Evolutionary conservation across 2,329 filamentous ascomycete genomes (phyloP).

Genomic region (Escovopsis sp.): DNA sequence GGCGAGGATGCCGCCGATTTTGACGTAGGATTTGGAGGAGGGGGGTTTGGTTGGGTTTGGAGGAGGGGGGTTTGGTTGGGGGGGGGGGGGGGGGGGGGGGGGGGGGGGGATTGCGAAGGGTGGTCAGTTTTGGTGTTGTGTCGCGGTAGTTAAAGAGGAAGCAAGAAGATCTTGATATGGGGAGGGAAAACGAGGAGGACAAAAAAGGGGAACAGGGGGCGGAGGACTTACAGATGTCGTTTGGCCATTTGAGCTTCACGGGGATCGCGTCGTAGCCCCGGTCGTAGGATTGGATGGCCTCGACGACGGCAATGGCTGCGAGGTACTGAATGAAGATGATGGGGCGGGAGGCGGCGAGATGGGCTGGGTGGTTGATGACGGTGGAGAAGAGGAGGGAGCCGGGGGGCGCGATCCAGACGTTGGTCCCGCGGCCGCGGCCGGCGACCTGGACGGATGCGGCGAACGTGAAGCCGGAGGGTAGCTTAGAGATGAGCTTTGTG

Average conservation of each 20-base stretch:
- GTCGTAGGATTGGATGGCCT: conserved; percentile 69
- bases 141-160: too few species aligned
- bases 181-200: too few species aligned
- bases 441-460: conserved; percentile 80
- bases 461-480: conserved; percentile 77
- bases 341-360: conserved; percentile 55
- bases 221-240: conserved; percentile 59
- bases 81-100: too few species aligned
- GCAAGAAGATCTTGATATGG: not conserved
- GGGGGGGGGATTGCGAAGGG: too few species aligned
- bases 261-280: conserved; percentile 58
- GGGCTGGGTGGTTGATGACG: conserved; percentile 67
- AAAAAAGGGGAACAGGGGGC: too few species aligned
- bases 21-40: conserved; percentile 47
- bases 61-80: conserved; percentile 51
- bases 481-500: conserved; percentile 52
- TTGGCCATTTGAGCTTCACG: conserved; percentile 91
- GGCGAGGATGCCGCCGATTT: conserved; percentile 85
- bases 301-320: conserved; percentile 70
- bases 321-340: conserved; percentile 93
- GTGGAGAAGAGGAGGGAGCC: conserved; percentile 80
- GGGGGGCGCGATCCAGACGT: conserved; percentile 87
- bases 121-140: too few species aligned
- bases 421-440: conserved; percentile 73
- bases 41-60: conserved; percentile 43